Conservation (phyloP, 495 filamentous ascomycete genomes). For the Xylaria bambusicola region DNA sequence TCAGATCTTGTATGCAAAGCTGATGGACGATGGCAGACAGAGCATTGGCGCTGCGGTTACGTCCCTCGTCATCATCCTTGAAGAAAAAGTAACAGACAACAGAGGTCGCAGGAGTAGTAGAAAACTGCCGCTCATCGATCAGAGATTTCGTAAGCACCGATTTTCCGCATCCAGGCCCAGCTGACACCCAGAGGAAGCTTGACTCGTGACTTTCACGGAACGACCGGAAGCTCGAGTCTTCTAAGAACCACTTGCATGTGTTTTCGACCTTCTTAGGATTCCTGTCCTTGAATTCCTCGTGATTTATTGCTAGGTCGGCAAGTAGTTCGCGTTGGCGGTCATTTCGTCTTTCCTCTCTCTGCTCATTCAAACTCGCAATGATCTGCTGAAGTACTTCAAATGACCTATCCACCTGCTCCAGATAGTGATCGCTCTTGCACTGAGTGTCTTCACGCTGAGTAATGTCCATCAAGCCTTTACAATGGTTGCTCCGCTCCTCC, state of each 20-base stretch:
- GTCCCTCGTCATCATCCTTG: conserved; percentile 35
- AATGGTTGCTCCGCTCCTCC: conserved; percentile 14
- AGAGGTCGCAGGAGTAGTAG: conserved; percentile 23
- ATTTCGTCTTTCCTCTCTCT: not conserved
- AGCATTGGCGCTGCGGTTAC: conserved; percentile 25
- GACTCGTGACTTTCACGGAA: conserved; percentile 33
- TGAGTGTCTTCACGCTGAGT: conserved; percentile 17
- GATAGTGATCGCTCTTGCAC: conserved; percentile 11
- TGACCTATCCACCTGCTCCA: conserved; percentile 27
- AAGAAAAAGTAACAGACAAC: conserved; percentile 46
- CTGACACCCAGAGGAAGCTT: conserved; percentile 44
- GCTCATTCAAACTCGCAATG: conserved; percentile 11
- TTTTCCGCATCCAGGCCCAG: conserved; percentile 46
- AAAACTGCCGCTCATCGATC: conserved; percentile 31
- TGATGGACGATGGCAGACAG: conserved; percentile 42
- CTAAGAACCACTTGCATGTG: conserved; percentile 42
- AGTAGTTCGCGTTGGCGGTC: not conserved
- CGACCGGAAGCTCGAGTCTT: conserved; percentile 28
- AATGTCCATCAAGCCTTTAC: conserved; percentile 1
- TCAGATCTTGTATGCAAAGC: conserved; percentile 29
- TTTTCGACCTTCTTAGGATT: not conserved
- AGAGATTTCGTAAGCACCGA: conserved; percentile 41
- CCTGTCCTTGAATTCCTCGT: not conserved
- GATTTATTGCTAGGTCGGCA: conserved; percentile 1
- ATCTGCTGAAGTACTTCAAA: conserved; percentile 21